Evolutionary conservation across 2,329 filamentous ascomycete genomes (phyloP).

Genomic region (Tympanopsis confertula): DNA sequence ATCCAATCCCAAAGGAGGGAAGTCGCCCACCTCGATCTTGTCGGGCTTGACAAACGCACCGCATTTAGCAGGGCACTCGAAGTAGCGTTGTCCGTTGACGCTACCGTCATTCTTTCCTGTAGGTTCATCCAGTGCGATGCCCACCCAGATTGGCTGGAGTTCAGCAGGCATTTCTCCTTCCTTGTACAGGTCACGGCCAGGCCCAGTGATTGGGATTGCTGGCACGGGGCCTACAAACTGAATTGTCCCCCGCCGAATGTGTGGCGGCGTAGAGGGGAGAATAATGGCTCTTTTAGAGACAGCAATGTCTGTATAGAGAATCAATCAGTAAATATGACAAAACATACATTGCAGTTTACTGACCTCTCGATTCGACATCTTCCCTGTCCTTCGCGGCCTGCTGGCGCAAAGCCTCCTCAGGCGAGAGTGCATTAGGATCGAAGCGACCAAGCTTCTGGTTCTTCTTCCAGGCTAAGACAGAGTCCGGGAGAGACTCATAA

Average conservation of each 20-base stretch:
- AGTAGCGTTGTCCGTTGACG: constrained; percentile 37
- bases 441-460: not conserved
- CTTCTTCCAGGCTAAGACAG: constrained; percentile 1
- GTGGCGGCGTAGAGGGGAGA: not conserved
- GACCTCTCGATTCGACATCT: not conserved
- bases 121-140: constrained; percentile 50
- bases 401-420: not conserved
- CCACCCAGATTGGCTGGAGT: constrained; percentile 32
- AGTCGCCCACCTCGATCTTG: constrained; percentile 49
- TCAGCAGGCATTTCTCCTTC: not conserved
- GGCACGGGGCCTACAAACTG: not conserved
- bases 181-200: not conserved
- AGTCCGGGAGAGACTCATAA: not conserved
- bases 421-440: not conserved
- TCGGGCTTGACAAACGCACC: constrained; percentile 53
- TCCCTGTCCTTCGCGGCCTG: not conserved
- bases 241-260: not conserved
- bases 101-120: constrained; percentile 53
- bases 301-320: not conserved
- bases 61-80: constrained; percentile 35
- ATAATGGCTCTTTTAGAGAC: not conserved
- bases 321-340: not conserved
- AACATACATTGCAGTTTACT: not conserved
- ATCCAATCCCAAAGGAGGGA: constrained; percentile 32
- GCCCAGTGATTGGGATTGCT: not conserved